These are phyloP conservation scores for Crucihimalaya himalaica DNA, from an alignment of 345 rosid species.

Conservation along the genomic window DNA sequence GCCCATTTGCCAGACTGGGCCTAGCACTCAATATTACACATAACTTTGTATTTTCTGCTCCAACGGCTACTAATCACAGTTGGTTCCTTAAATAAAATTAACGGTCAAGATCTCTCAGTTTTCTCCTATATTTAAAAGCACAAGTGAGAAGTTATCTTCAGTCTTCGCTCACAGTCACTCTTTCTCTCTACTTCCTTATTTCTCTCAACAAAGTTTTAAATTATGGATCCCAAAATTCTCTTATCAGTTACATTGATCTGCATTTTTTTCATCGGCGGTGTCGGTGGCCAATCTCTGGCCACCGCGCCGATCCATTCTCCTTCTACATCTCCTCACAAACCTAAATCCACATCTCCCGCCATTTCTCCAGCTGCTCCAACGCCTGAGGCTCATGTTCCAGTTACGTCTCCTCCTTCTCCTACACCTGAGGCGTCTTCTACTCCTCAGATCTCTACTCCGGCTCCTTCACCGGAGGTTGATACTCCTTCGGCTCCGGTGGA, in stretches of 20 bases:
- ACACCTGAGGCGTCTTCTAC: constrained; percentile 27
- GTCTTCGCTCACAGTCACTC: constrained; percentile 22
- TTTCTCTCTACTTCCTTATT: constrained; percentile 6
- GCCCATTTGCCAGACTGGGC: constrained; percentile 16
- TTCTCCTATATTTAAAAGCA: background rate
- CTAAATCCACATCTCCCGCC: constrained; percentile 24
- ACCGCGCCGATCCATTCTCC: constrained; percentile 31
- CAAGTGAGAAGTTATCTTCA: background rate
- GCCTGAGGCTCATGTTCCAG: background rate
- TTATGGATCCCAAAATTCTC: constrained; percentile 30
- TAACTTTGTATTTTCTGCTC: background rate
- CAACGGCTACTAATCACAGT: constrained; percentile 29
- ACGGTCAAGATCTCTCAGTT: constrained; percentile 40
- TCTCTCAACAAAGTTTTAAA: constrained; percentile 20
- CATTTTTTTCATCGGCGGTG: constrained; percentile 33
- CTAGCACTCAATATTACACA: background rate
- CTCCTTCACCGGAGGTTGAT: constrained; percentile 45
- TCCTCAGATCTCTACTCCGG: constrained; percentile 46
- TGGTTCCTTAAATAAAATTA: constrained; percentile 21
- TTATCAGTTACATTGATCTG: constrained; percentile 34
- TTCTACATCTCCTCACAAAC: background rate
- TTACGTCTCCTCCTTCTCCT: constrained; percentile 36
- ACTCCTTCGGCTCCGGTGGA: constrained; percentile 23
- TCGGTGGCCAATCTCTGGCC: constrained; percentile 29
- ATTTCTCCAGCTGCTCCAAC: constrained; percentile 39